Conservation (phyloP, 2,329 filamentous ascomycete genomes). For the Trichoderma sp. region DNA sequence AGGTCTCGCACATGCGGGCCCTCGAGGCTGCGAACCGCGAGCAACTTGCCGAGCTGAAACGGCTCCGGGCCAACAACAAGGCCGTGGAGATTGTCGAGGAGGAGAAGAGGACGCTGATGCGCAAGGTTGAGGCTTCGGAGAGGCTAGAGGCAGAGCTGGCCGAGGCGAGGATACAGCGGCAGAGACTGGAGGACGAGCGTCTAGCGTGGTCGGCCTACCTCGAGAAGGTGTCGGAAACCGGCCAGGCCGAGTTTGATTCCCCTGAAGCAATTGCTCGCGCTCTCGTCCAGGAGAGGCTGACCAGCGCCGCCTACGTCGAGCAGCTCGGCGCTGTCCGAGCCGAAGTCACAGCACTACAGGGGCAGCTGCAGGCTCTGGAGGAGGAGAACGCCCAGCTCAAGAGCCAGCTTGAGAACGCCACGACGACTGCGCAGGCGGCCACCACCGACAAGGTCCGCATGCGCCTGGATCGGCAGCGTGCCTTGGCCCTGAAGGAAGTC, state of each 20-base stretch:
- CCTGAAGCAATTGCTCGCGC: conserved; percentile 86
- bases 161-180: conserved; percentile 79
- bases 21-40: conserved; percentile 81
- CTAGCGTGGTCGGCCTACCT: conserved; percentile 85
- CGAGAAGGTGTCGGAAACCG: conserved; percentile 63
- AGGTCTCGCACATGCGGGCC: conserved; percentile 85
- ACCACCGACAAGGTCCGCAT: conserved; percentile 48
- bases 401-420: conserved; percentile 67
- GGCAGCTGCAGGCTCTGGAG: conserved; percentile 71
- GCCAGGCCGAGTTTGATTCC: conserved; percentile 77
- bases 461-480: conserved; percentile 82
- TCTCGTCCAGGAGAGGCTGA: conserved; percentile 78
- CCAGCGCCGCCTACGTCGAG: conserved; percentile 77
- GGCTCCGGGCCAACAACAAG: conserved; percentile 77
- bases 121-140: conserved; percentile 74
- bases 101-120: conserved; percentile 83
- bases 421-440: conserved; percentile 23
- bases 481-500: conserved; percentile 85
- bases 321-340: conserved; percentile 77
- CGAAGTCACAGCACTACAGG: conserved; percentile 75
- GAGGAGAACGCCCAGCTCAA: conserved; percentile 66
- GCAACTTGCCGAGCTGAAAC: conserved; percentile 76
- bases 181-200: conserved; percentile 85
- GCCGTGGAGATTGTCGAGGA: conserved; percentile 94
- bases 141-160: conserved; percentile 73